Evolutionary conservation across 148 eudicot species (phyloP), one percentile per base, ranked within the genome.

Genomic region (Cornus controversa): DNA sequence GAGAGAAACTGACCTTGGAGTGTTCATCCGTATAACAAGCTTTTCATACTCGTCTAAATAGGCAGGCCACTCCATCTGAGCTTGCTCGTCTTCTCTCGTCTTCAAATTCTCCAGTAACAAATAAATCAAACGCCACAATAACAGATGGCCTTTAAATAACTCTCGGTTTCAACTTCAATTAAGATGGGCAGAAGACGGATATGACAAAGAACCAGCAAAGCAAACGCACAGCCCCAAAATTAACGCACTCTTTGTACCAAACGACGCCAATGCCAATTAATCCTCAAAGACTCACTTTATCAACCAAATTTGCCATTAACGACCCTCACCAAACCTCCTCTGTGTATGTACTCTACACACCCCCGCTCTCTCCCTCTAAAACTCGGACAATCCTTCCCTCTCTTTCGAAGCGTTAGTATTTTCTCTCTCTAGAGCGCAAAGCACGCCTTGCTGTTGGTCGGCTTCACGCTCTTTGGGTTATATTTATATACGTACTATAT

Each of bases 11-110:
- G 47, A 87, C 98, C 96, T 87, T 0, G 98, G 98, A 1, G 91
- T 85, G 37, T 81, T 91, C 87, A 95, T 84, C n/a, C 96, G 81
- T 27, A 90, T 80, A 25, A 93, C 81, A 78, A 95, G 93, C 84
- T 95, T 93, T 70, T 95, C 97, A 34, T 90, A 90, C 86, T 95
- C 98, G 82, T 91, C 93, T 57, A 90, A 78, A 89, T 82, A 87
- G 24, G 93, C 77, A 47, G 87, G 85, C 89, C 94, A 86, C 87
- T 92, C 95, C 91, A 92, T 91, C 45, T 74, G 72, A 28, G 50
- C 7, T 31, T 54, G n/a, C n/a, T n/a, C n/a, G n/a, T n/a, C n/a
- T n/a, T n/a, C n/a, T n/a, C n/a, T 57, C 63, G 11, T 16, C 63
- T 18, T 57, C 63, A 29, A 23, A 25, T 36, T 54, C 53, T 47